Percentiles rank a stretch among this genome's conserved stretches.
phyloP scores from a whole-genome alignment of 2,329 filamentous ascomycete species.

The Paracorniculantispora psalliotae region DNA sequence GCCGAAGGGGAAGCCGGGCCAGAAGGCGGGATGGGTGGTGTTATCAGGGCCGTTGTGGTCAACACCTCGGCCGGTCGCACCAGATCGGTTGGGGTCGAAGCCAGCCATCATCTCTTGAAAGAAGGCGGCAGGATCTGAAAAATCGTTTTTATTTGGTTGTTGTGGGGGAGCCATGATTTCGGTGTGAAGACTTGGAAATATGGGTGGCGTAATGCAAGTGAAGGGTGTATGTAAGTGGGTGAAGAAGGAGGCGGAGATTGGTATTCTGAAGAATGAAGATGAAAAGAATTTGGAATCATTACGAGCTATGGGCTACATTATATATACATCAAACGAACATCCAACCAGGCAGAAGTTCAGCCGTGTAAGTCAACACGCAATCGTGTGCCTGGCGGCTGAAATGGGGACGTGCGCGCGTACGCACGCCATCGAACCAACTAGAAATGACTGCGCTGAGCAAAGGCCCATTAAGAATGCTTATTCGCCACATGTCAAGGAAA shows the following conservation, averaged over 20 bases:
- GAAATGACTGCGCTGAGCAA: neutral
- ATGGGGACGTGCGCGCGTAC: neutral
- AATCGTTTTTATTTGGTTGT: neutral
- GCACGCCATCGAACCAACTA: constrained; percentile 4
- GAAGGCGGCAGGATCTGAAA: neutral
- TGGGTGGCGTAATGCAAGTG: neutral
- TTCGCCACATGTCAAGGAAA: neutral
- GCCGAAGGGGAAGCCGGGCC: constrained; percentile 31
- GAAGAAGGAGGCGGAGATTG: neutral
- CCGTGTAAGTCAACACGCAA: constrained; percentile 2
- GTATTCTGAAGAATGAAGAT: neutral
- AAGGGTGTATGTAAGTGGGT: neutral
- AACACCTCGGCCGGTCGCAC: constrained; percentile 30
- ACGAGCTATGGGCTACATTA: neutral
- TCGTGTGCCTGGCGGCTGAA: constrained; percentile 8
- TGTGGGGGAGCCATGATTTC: neutral
- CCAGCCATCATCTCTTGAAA: constrained; percentile 30
- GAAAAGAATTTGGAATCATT: neutral
- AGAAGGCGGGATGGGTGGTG: constrained; percentile 22
- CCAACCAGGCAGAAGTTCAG: neutral
- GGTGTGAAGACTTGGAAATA: neutral
- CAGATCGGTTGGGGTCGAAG: constrained; percentile 25
- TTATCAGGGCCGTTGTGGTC: constrained; percentile 20
- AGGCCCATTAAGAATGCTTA: neutral
- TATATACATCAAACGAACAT: neutral